Evolutionary conservation across 2,329 filamentous ascomycete genomes (phyloP).

Genomic region (Calycina herbarum): DNA sequence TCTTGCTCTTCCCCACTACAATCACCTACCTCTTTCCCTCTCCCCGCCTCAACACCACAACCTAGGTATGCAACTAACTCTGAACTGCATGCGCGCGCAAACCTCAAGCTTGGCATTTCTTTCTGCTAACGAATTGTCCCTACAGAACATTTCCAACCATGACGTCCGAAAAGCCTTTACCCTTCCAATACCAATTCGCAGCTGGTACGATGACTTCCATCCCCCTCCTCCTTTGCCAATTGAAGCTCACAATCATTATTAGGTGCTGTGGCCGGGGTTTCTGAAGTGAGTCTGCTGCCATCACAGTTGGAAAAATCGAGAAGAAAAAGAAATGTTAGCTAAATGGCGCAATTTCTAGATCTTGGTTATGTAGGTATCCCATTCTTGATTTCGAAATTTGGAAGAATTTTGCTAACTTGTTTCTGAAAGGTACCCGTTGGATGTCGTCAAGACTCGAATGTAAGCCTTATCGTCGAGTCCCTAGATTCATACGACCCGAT

Average conservation of each 20-base stretch:
- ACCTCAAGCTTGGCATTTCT: neutral
- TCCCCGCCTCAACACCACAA: too few species aligned
- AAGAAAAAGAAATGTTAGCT: constrained; percentile 14
- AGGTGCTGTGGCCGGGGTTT: constrained; percentile 95
- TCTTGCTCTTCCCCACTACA: too few species aligned
- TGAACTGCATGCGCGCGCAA: neutral
- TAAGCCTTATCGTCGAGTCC: constrained; percentile 49
- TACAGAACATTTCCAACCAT: constrained; percentile 44
- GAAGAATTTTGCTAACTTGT: constrained; percentile 27
- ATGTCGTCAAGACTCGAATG: constrained; percentile 98
- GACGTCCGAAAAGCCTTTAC: constrained; percentile 73
- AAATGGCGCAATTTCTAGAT: constrained; percentile 57
- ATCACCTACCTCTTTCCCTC: too few species aligned
- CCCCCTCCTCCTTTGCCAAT: constrained; percentile 28
- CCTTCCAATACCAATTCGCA: constrained; percentile 92
- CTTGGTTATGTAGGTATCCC: constrained; percentile 70
- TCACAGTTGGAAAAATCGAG: neutral
- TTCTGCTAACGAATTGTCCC: neutral
- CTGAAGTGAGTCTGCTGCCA: constrained; percentile 68
- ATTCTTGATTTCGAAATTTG: constrained; percentile 10
- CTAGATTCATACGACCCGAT: neutral
- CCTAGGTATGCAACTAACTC: too few species aligned
- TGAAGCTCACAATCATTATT: constrained; percentile 33
- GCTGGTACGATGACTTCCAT: constrained; percentile 61
- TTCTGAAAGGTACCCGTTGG: constrained; percentile 82